A percentile compares a stretch with the other conserved stretches of the same genome.
These are phyloP conservation scores for Termitomyces sp. DNA, from an alignment of 768 basidiomycete genomes.

Conservation along the genomic window DNA sequence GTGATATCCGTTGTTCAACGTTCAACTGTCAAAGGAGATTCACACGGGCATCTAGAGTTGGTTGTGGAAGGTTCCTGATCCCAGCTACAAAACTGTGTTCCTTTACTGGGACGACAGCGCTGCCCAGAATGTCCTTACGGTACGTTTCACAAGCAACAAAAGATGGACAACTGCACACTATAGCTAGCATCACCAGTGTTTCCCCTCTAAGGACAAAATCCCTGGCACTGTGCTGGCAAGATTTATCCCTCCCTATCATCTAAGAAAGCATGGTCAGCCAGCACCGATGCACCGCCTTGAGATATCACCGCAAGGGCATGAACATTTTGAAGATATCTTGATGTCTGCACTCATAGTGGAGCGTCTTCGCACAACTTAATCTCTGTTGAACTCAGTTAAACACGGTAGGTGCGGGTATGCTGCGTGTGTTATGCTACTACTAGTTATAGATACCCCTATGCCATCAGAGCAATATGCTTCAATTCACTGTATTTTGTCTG, in stretches of 20 bases:
- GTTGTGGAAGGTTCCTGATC: conserved; percentile 31
- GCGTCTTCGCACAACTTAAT: conserved; percentile 33
- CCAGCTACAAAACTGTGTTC: conserved; percentile 16
- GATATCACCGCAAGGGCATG: conserved; percentile 35
- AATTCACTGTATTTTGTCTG: conserved; percentile 52
- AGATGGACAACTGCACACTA: neutral
- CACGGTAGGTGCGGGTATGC: neutral
- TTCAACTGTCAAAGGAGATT: neutral
- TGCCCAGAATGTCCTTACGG: conserved; percentile 25
- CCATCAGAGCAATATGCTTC: conserved; percentile 73
- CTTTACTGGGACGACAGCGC: conserved; percentile 34
- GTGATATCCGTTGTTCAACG: conserved; percentile 1
- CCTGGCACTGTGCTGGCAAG: conserved; percentile 30
- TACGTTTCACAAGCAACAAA: conserved; percentile 12
- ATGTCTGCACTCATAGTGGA: conserved; percentile 39
- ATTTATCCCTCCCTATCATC: conserved; percentile 32
- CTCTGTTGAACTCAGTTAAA: neutral
- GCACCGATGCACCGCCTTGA: conserved; percentile 32
- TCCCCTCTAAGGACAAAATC: conserved; percentile 34
- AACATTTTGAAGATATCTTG: conserved; percentile 38
- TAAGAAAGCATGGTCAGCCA: conserved; percentile 31
- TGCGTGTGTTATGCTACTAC: neutral
- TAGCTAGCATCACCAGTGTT: conserved; percentile 27
- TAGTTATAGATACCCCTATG: neutral
- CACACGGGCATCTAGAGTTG: conserved; percentile 22